Conservation (phyloP, 1,284 basidiomycete genomes). For the Sutorius eximius region DNA sequence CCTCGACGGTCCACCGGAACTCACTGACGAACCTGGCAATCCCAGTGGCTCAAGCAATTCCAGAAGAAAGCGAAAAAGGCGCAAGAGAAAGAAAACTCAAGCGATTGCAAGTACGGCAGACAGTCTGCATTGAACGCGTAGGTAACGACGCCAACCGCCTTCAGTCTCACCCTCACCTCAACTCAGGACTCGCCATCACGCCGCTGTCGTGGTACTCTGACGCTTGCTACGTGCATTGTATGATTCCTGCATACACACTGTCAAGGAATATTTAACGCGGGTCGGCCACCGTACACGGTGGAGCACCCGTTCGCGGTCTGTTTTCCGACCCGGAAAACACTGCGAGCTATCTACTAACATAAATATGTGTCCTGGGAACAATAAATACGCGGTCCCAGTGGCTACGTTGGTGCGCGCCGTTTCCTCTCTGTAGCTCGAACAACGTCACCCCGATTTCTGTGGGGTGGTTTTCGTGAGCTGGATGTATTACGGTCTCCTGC, state of each 20-base stretch:
- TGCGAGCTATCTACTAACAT: slow-evolving; percentile 14
- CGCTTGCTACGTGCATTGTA: neutral
- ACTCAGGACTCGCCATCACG: neutral
- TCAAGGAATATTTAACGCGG: slow-evolving; percentile 1
- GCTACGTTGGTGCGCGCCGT: slow-evolving; percentile 1
- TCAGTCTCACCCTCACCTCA: neutral
- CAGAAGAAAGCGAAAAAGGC: slow-evolving; percentile 54
- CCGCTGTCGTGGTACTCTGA: neutral
- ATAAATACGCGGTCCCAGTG: slow-evolving; percentile 22
- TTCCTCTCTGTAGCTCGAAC: slow-evolving; percentile 8
- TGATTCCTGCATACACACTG: neutral
- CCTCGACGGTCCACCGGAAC: slow-evolving; percentile 49
- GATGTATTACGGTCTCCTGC: slow-evolving; percentile 1
- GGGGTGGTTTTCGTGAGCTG: slow-evolving; percentile 23
- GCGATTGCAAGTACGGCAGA: slow-evolving; percentile 12
- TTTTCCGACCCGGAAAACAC: neutral
- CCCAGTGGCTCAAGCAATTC: slow-evolving; percentile 30
- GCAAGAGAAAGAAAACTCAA: slow-evolving; percentile 51
- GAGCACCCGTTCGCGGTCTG: neutral
- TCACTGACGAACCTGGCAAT: slow-evolving; percentile 34
- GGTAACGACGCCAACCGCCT: slow-evolving; percentile 13
- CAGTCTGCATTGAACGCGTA: slow-evolving; percentile 15
- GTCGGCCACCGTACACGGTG: neutral
- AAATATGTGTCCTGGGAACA: slow-evolving; percentile 20
- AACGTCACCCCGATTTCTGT: slow-evolving; percentile 10